Evolutionary conservation across 495 filamentous ascomycete genomes (phyloP).

Genomic region (Haplographium delicatum): DNA sequence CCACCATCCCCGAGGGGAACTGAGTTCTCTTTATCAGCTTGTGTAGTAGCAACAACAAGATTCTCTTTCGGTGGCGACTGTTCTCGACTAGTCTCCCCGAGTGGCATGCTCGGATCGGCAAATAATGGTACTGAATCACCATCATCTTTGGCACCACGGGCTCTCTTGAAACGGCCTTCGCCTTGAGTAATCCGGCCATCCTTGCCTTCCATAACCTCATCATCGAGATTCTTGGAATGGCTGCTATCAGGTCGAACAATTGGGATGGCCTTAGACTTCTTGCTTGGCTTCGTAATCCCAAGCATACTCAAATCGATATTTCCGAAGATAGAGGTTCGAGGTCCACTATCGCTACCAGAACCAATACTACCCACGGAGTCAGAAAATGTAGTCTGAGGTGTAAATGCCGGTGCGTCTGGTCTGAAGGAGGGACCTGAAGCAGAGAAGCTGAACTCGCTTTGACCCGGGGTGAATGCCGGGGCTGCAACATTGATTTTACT

Average conservation of each 20-base stretch:
- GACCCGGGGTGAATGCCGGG: conserved; percentile 64
- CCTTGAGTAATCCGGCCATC: conserved; percentile 48
- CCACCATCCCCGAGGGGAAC: conserved; percentile 12
- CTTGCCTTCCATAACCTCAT: conserved; percentile 41
- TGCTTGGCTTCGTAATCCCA: conserved; percentile 55
- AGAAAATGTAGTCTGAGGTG: conserved; percentile 45
- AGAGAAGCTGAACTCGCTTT: conserved; percentile 70
- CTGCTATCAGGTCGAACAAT: conserved; percentile 63
- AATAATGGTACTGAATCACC: conserved; percentile 66
- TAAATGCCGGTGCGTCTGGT: conserved; percentile 76
- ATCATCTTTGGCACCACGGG: conserved; percentile 52
- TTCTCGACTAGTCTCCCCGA: conserved; percentile 38
- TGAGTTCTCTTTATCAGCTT: conserved; percentile 30
- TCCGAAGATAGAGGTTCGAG: conserved; percentile 57
- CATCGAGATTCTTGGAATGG: conserved; percentile 30
- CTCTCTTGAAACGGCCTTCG: conserved; percentile 65
- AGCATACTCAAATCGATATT: conserved; percentile 56
- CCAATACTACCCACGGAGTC: conserved; percentile 32
- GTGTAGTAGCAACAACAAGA: conserved; percentile 19
- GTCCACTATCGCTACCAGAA: conserved; percentile 30
- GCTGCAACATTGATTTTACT: conserved; percentile 62
- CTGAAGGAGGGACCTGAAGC: conserved; percentile 65
- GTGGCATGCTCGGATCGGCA: conserved; percentile 48
- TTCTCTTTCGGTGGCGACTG: conserved; percentile 30
- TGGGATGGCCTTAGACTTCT: conserved; percentile 76